Evolutionary conservation across 2,329 filamentous ascomycete genomes (phyloP).

Genomic region (Paracoccidioides lutzii): DNA sequence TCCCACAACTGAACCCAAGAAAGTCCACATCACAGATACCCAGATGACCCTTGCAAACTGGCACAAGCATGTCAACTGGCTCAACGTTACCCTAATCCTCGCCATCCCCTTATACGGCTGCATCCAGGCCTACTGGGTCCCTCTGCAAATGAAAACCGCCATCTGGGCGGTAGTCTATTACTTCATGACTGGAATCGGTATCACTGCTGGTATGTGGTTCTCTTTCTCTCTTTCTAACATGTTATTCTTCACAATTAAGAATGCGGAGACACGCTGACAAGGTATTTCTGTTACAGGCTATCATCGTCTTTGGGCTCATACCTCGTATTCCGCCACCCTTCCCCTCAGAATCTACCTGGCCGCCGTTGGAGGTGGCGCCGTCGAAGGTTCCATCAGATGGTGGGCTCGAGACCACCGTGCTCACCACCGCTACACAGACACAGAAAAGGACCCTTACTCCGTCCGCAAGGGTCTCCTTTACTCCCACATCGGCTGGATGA

Average conservation of each 20-base stretch:
- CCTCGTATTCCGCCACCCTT: slow-evolving; percentile 63
- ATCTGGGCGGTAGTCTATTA: slow-evolving; percentile 67
- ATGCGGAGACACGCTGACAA: background rate
- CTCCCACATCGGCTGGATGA: slow-evolving; percentile 80
- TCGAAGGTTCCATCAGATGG: slow-evolving; percentile 78
- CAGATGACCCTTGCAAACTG: slow-evolving; percentile 72
- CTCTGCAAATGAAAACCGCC: slow-evolving; percentile 57
- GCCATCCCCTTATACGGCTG: slow-evolving; percentile 62
- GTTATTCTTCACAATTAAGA: background rate
- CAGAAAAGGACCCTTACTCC: slow-evolving; percentile 82
- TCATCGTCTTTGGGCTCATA: slow-evolving; percentile 77
- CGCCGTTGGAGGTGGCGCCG: slow-evolving; percentile 66
- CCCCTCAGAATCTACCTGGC: slow-evolving; percentile 74
- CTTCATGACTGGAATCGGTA: slow-evolving; percentile 69
- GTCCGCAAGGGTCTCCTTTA: slow-evolving; percentile 79
- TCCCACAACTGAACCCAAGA: slow-evolving; percentile 38
- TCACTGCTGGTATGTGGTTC: slow-evolving; percentile 52
- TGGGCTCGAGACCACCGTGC: slow-evolving; percentile 79
- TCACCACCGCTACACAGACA: slow-evolving; percentile 86
- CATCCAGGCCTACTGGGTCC: slow-evolving; percentile 65
- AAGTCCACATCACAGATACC: slow-evolving; percentile 73
- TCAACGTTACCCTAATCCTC: slow-evolving; percentile 72
- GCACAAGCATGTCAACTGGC: slow-evolving; percentile 89
- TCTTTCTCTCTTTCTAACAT: background rate
- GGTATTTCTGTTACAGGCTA: slow-evolving; percentile 39